Conservation (phyloP, 345 rosid genomes). For the Eucalyptus cladocalyx region DNA sequence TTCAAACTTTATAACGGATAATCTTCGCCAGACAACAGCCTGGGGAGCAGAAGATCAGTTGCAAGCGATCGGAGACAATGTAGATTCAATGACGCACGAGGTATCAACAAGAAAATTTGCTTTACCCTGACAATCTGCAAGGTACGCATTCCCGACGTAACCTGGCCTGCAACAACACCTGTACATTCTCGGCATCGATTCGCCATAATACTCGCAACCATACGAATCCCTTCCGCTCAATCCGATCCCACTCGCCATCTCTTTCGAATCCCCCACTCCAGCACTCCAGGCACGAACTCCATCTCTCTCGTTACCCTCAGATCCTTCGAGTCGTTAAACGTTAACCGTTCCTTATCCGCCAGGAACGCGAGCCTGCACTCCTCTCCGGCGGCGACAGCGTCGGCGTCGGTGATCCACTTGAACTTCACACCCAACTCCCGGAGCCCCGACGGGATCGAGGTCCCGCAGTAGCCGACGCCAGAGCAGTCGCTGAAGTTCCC, state of each 20-base stretch:
- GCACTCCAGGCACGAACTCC: background rate
- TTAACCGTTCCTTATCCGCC: background rate
- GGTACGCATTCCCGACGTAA: background rate
- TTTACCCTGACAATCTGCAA: background rate
- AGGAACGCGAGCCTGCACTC: background rate
- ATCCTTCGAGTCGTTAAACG: background rate
- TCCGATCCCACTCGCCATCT: background rate
- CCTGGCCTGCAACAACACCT: background rate
- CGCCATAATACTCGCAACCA: background rate
- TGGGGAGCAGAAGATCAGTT: too few species aligned
- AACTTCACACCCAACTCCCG: background rate
- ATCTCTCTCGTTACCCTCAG: background rate
- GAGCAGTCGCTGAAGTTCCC: background rate
- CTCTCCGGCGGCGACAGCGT: background rate
- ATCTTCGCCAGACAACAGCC: fast-evolving
- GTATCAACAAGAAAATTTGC: background rate
- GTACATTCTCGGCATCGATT: background rate
- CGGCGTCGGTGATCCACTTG: background rate
- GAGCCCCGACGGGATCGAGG: background rate
- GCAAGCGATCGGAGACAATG: background rate
- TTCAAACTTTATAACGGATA: too few species aligned
- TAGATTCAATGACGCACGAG: background rate
- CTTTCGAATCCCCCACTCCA: background rate
- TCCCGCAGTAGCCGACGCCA: background rate
- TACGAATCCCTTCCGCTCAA: background rate